Percentiles rank a stretch among this genome's conserved stretches.
These are phyloP conservation scores for Colletotrichum filicis DNA, from an alignment of 2,329 filamentous ascomycete species.

Conservation along the genomic window DNA sequence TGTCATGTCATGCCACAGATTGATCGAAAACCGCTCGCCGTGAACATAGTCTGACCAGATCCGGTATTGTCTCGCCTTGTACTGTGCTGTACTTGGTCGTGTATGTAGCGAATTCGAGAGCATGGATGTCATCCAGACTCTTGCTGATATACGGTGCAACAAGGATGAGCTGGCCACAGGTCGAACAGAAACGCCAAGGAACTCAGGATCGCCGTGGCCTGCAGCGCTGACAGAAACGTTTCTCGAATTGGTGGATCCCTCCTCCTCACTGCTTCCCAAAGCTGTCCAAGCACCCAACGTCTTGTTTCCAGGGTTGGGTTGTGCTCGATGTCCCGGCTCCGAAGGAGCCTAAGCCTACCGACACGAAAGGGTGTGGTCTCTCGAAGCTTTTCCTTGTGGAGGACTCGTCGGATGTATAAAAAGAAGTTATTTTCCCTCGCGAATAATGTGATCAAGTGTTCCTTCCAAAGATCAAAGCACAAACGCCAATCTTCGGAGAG, in stretches of 20 bases:
- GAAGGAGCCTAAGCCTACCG: not conserved
- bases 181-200: not conserved
- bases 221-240: conserved; percentile 32
- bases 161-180: conserved; percentile 8
- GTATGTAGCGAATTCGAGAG: not conserved
- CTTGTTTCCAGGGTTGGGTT: conserved; percentile 4
- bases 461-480: not conserved
- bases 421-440: not conserved
- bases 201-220: conserved; percentile 15
- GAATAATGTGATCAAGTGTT: too few relatives aligned
- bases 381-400: not conserved
- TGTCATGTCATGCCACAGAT: not conserved
- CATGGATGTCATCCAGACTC: not conserved
- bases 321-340: not conserved
- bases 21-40: not conserved
- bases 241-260: conserved; percentile 6
- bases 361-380: not conserved
- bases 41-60: not conserved
- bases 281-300: not conserved
- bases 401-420: conserved; percentile 2
- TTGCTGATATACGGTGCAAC: not conserved
- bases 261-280: conserved; percentile 1
- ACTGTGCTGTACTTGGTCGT: not conserved
- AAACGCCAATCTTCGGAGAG: not conserved
- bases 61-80: not conserved